These are phyloP conservation scores for Gliomastix tumulicola DNA, from an alignment of 2,329 filamentous ascomycete genomes.

Conservation along the genomic window DNA sequence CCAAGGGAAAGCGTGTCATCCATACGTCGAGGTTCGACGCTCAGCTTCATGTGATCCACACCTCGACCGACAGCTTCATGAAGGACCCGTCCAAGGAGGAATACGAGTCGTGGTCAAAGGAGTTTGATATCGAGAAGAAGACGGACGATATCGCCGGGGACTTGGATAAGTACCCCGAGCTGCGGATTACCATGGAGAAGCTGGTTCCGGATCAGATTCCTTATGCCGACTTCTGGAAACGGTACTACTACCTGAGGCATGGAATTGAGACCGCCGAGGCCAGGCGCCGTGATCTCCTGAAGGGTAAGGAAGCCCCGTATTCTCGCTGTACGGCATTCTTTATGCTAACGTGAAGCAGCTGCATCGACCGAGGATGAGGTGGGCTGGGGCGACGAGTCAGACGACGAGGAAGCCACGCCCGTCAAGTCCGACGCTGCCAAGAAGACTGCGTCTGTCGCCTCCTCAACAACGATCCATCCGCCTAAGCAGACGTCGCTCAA, in stretches of 20 bases:
- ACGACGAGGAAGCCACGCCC: slow-evolving; percentile 23
- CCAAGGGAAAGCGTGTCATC: slow-evolving; percentile 83
- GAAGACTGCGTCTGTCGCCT: slow-evolving; percentile 35
- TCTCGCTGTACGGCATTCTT: not conserved
- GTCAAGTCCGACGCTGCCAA: slow-evolving; percentile 2
- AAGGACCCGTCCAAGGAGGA: slow-evolving; percentile 72
- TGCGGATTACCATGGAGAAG: slow-evolving; percentile 87
- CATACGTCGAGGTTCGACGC: slow-evolving; percentile 93
- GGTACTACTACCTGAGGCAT: slow-evolving; percentile 92
- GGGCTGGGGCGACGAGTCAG: slow-evolving; percentile 66
- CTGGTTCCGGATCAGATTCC: slow-evolving; percentile 89
- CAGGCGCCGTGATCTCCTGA: slow-evolving; percentile 79
- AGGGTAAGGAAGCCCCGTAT: slow-evolving; percentile 52
- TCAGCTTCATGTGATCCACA: slow-evolving; percentile 92
- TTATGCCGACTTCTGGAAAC: slow-evolving; percentile 84
- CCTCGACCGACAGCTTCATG: slow-evolving; percentile 71
- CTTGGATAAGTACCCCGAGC: slow-evolving; percentile 77
- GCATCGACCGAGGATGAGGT: slow-evolving; percentile 67
- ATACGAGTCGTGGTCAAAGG: slow-evolving; percentile 65
- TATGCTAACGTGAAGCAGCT: slow-evolving; percentile 31
- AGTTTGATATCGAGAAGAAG: slow-evolving; percentile 76
- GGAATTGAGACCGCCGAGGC: slow-evolving; percentile 91
- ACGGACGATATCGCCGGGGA: slow-evolving; percentile 78
- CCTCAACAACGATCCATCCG: slow-evolving; percentile 52
- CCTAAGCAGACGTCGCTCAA: slow-evolving; percentile 41